Base-by-base conservation (phyloP, 805 yeast genomes). In the Hanseniaspora jakobsenii region DNA sequence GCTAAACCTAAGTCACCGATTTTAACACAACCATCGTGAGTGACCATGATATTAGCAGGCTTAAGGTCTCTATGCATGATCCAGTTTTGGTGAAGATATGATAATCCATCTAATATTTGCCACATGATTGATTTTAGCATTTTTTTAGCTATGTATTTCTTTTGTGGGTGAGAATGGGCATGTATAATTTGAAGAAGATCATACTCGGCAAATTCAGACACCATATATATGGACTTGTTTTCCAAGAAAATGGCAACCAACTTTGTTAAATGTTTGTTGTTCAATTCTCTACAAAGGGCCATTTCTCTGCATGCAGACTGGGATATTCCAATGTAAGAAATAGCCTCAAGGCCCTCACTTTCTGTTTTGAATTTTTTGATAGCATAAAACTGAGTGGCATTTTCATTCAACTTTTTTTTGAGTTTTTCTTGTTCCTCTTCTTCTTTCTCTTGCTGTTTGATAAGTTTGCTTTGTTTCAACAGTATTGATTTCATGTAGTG, bases 11-110 rank as follows among this genome's bases (percentile, higher is more conserved):
- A 69, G 64, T 89, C 98, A 18, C 97, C 98, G 49, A 89, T 87
- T 60, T 91, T 91, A 16, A 89, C 91, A n/a, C 77, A 75, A 0
- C 98, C 98, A 48, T 73, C 75, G 7, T 78, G 71, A 0, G 95
- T 77, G 0, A 89, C 94, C 97, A 89, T 91, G 51, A 91, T 89
- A 62, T 89, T 89, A 2, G 98, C 98, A 1, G 99, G 99, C 56
- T 91, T 91, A 51, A 91, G 69, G 62, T 91, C 99, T 50, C 99
- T 70, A 62, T 91, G 99, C 40, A 91, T 66, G 2, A 91, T 78
- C 97, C 98, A 91, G 61, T 91, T 89, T 60, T 86, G 89, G 61
- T 91, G 99, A 34, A 91, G 63, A 56, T 79, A 91, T 0, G 86
- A 76, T 2, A 91, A 87, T 3, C 98, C 99, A 54, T 83, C 83